A percentile compares a stretch with the other conserved stretches of the same genome.
Evolutionary conservation across 2,329 filamentous ascomycete species (phyloP).

Genomic region (Aureobasidium sp.): DNA sequence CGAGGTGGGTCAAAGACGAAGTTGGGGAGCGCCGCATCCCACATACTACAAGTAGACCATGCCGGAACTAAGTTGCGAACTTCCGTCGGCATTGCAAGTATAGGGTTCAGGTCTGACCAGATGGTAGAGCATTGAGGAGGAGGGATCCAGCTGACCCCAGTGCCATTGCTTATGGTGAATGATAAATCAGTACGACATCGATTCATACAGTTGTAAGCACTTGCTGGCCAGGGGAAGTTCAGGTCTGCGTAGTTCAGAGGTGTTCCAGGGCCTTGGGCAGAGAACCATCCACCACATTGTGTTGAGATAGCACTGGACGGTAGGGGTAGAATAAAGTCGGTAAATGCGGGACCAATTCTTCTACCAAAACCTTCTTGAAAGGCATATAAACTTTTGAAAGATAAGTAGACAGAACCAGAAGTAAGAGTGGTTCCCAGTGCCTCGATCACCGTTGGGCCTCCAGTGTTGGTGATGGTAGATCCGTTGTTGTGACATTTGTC

Average conservation of each 20-base stretch:
- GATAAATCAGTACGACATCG: slow-evolving; percentile 1
- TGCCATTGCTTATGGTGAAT: neutral
- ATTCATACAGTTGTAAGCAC: slow-evolving; percentile 20
- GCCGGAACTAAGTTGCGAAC: slow-evolving; percentile 15
- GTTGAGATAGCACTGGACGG: slow-evolving; percentile 20
- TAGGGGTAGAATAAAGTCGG: slow-evolving; percentile 19
- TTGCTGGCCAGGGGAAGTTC: slow-evolving; percentile 22
- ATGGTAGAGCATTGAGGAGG: slow-evolving; percentile 18
- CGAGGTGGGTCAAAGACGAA: slow-evolving; percentile 20
- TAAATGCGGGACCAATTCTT: slow-evolving; percentile 20
- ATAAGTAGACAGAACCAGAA: slow-evolving; percentile 19
- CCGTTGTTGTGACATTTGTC: slow-evolving; percentile 9
- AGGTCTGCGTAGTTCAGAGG: slow-evolving; percentile 20
- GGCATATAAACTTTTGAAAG: slow-evolving; percentile 20
- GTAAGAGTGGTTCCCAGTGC: slow-evolving; percentile 21
- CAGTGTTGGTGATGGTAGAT: slow-evolving; percentile 5
- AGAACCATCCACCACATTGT: slow-evolving; percentile 17
- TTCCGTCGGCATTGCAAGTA: slow-evolving; percentile 18
- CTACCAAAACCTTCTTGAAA: slow-evolving; percentile 15
- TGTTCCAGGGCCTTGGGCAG: slow-evolving; percentile 13
- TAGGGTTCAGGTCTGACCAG: slow-evolving; percentile 20
- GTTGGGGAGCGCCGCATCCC: slow-evolving; percentile 17
- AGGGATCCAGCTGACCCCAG: neutral
- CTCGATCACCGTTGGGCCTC: slow-evolving; percentile 7
- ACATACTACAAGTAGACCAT: slow-evolving; percentile 17